These are phyloP conservation scores for Schizopora paradoxa DNA, from an alignment of 1,284 basidiomycete species.

Conservation along the genomic window DNA sequence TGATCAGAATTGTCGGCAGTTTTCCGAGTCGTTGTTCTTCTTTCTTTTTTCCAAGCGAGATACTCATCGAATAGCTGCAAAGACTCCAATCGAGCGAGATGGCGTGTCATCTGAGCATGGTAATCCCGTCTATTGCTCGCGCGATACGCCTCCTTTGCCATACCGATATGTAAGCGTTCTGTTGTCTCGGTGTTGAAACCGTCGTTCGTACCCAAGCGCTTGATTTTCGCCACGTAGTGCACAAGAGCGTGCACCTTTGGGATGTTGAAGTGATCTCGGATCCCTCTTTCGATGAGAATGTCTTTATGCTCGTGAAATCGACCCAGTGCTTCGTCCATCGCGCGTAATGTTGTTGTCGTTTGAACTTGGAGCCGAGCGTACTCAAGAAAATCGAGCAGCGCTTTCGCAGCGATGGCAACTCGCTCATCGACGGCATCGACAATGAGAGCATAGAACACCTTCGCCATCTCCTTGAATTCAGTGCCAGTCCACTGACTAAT, in stretches of 20 bases:
- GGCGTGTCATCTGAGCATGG: constrained; percentile 15
- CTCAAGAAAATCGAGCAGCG: constrained; percentile 34
- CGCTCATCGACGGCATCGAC: constrained; percentile 5
- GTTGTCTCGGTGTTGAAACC: constrained; percentile 27
- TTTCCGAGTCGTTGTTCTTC: too few relatives aligned
- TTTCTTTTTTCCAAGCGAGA: too few relatives aligned
- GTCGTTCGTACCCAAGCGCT: constrained; percentile 26
- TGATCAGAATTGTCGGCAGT: too few relatives aligned
- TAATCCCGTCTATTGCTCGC: constrained; percentile 29
- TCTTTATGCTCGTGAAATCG: constrained; percentile 25
- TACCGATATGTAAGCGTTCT: constrained; percentile 30
- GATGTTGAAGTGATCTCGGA: constrained; percentile 17
- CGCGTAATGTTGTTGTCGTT: constrained; percentile 21
- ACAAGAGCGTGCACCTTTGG: constrained; percentile 22
- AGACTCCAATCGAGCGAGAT: constrained; percentile 23
- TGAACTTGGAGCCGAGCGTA: constrained; percentile 30
- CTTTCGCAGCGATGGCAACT: constrained; percentile 18
- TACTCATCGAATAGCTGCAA: too few relatives aligned
- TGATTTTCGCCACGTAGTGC: constrained; percentile 30
- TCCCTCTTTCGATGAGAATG: constrained; percentile 8
- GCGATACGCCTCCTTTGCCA: constrained; percentile 30
- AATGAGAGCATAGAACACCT: constrained; percentile 23
- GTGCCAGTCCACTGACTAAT: constrained; percentile 28
- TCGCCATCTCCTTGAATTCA: constrained; percentile 27
- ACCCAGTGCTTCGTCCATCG: constrained; percentile 23